Conservation (phyloP, 2,329 filamentous ascomycete genomes). For the Microsporum ferrugineum region DNA sequence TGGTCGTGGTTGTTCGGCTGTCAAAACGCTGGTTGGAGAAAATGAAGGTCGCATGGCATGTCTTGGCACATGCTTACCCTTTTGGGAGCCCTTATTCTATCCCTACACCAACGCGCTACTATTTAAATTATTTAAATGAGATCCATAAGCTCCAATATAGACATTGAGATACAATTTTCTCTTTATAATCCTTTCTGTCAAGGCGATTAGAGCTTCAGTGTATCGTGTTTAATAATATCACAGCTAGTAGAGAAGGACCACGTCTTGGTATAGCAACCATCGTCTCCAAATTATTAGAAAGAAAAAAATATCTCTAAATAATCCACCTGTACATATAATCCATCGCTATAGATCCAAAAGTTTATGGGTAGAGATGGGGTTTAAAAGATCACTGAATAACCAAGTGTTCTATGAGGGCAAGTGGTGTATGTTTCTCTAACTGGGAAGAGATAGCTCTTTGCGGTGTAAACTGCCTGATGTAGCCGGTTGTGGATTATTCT, state of each 20-base stretch:
- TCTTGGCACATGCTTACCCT: not conserved
- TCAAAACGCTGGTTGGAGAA: not conserved
- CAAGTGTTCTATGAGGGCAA: not conserved
- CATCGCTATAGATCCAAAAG: not conserved
- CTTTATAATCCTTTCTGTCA: not conserved
- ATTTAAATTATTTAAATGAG: too few relatives aligned
- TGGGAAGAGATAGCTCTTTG: not conserved
- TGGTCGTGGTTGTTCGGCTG: not conserved
- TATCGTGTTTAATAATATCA: not conserved
- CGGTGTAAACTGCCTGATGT: not conserved
- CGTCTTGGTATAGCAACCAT: too few relatives aligned
- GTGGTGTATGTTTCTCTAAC: not conserved
- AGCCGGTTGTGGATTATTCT: slow-evolving; percentile 3
- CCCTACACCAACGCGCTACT: not conserved
- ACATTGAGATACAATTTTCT: too few relatives aligned
- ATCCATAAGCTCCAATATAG: too few relatives aligned
- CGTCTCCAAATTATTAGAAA: not conserved
- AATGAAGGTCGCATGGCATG: not conserved
- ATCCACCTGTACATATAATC: not conserved
- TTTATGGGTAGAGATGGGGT: not conserved
- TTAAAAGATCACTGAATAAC: not conserved
- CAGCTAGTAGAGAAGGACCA: too few relatives aligned
- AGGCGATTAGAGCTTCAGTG: not conserved
- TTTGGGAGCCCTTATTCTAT: not conserved
- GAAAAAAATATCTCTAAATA: not conserved